Conservation (phyloP, 768 basidiomycete species). For the Favolaschia claudopus region DNA sequence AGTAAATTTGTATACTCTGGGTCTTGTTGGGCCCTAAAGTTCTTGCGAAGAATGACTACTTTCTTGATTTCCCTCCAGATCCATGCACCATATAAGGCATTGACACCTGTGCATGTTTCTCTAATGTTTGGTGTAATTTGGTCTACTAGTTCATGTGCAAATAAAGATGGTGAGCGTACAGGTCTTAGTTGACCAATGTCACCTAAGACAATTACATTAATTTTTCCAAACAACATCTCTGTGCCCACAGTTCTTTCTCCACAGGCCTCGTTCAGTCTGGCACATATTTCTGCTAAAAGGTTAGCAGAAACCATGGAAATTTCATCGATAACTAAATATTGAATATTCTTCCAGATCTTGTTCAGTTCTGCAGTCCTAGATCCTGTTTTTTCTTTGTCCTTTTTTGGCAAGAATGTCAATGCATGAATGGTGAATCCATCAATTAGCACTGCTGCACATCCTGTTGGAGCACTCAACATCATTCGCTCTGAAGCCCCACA, state of each 20-base stretch:
- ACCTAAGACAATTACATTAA: neutral
- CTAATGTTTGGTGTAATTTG: accelerated
- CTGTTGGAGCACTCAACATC: neutral
- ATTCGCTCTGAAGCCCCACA: neutral
- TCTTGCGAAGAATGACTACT: neutral
- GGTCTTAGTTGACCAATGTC: neutral
- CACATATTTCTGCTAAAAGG: neutral
- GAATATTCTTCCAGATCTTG: neutral
- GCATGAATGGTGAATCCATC: neutral
- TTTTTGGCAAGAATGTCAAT: neutral
- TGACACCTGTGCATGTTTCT: neutral
- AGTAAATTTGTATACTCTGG: neutral
- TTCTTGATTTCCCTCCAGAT: neutral
- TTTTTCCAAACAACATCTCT: neutral
- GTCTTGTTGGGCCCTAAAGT: neutral
- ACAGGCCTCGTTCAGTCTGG: neutral
- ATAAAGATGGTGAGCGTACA: neutral
- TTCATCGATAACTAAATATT: neutral
- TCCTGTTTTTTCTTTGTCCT: neutral
- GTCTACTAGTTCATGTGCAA: neutral
- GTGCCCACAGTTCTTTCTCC: neutral
- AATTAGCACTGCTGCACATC: neutral
- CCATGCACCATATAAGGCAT: neutral
- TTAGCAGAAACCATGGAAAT: neutral
- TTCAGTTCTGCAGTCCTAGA: neutral